phyloP scores from a whole-genome alignment of 352 stramenopile species.

The Phytophthora ohioensis region DNA sequence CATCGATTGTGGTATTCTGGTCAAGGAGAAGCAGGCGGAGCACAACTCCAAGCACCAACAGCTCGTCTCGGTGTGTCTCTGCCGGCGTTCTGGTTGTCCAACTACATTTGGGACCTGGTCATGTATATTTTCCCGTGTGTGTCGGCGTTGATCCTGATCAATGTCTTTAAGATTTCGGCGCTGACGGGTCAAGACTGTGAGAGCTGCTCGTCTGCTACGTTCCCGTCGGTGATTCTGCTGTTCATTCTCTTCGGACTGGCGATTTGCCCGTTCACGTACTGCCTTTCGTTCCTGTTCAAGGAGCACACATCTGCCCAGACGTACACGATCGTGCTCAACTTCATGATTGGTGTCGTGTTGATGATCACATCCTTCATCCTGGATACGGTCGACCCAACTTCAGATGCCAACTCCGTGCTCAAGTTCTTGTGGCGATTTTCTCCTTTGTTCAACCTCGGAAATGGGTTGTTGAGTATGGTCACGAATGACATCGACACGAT shows the following conservation, averaged over 20 bases:
- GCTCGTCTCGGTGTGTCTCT: constrained; percentile 94
- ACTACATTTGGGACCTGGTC: constrained; percentile 93
- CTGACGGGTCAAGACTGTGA: constrained; percentile 58
- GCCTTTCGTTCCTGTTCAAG: constrained; percentile 65
- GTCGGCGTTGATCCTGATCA: constrained; percentile 44
- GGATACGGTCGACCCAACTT: constrained; percentile 47
- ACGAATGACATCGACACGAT: constrained; percentile 30
- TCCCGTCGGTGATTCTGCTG: constrained; percentile 55
- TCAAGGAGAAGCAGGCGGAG: constrained; percentile 90
- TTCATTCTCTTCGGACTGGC: constrained; percentile 65
- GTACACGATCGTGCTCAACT: constrained; percentile 71
- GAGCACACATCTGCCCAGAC: constrained; percentile 62
- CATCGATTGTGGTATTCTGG: constrained; percentile 94
- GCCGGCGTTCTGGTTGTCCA: constrained; percentile 95
- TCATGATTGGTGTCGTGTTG: constrained; percentile 62
- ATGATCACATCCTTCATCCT: constrained; percentile 65
- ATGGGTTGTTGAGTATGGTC: constrained; percentile 40
- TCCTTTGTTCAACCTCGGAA: constrained; percentile 56
- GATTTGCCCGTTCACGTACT: constrained; percentile 65
- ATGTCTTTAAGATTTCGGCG: constrained; percentile 46
- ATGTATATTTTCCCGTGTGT: constrained; percentile 86
- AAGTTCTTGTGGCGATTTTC: constrained; percentile 77
- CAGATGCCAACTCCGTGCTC: constrained; percentile 53
- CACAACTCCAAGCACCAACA: constrained; percentile 97
- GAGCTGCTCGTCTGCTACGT: constrained; percentile 48